A percentile compares a stretch with the other conserved stretches of the same genome.
phyloP scores from a whole-genome alignment of 805 yeast species.

The Candida xiaguanensis region DNA sequence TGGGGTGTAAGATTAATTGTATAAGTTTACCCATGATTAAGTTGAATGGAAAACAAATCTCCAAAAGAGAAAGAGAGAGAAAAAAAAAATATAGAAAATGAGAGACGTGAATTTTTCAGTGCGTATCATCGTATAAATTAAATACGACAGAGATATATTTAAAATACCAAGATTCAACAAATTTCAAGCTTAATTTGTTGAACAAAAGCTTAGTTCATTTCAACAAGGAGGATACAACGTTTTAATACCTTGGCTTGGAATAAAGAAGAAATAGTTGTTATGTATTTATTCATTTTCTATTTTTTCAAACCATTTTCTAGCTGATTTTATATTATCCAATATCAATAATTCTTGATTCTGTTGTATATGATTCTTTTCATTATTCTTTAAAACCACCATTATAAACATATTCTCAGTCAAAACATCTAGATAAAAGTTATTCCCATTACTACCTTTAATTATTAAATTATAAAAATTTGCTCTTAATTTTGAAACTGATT shows the following conservation, averaged over 20 bases:
- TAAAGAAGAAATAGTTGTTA: neutral
- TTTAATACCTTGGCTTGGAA: no score
- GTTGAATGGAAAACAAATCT: neutral
- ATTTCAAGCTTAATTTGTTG: no score
- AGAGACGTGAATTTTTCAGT: neutral
- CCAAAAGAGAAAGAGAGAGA: neutral
- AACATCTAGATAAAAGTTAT: slow-evolving; percentile 48
- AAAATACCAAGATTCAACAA: neutral
- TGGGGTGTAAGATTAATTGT: slow-evolving; percentile 64
- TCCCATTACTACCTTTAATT: slow-evolving; percentile 54
- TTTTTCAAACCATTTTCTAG: slow-evolving; percentile 50
- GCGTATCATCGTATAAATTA: neutral
- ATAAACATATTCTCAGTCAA: slow-evolving; percentile 60
- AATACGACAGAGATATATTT: neutral
- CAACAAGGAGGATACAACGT: no score
- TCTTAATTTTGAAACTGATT: slow-evolving; percentile 82
- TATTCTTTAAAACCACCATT: slow-evolving; percentile 48
- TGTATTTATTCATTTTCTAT: slow-evolving; percentile 25
- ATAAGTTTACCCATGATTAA: slow-evolving; percentile 54
- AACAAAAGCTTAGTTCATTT: no score
- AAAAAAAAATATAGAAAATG: slow-evolving; percentile 1
- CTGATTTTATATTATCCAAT: slow-evolving; percentile 55
- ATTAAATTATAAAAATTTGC: slow-evolving; percentile 78
- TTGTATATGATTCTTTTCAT: slow-evolving; percentile 15
- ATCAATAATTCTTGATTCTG: slow-evolving; percentile 44